A percentile compares a stretch with the other conserved stretches of the same genome.
Evolutionary conservation across 306 rosid genomes (phyloP).

Genomic region (Quercus wislizeni): DNA sequence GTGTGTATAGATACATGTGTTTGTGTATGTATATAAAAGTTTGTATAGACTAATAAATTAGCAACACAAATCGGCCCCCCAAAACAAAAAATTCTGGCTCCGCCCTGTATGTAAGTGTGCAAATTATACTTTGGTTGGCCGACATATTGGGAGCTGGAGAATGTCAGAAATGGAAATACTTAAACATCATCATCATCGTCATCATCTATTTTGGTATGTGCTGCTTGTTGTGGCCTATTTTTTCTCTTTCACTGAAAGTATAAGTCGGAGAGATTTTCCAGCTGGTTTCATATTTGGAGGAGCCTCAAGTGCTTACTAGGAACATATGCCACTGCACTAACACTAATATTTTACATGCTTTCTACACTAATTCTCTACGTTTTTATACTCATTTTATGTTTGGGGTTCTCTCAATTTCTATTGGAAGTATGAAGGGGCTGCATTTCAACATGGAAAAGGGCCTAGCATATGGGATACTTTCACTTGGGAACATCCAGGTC

Average conservation of each 20-base stretch:
- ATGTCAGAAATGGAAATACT: no score
- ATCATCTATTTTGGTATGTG: background rate
- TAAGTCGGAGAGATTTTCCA: constrained; percentile 8
- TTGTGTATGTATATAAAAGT: no score
- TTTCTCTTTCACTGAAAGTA: background rate
- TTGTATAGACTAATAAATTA: no score
- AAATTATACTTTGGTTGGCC: no score
- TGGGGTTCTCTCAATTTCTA: background rate
- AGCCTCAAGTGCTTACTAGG: constrained; percentile 22
- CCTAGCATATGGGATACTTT: constrained; percentile 25
- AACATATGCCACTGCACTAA: background rate
- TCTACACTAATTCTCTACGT: no score
- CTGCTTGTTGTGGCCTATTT: background rate
- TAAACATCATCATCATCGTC: no score
- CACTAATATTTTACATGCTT: background rate
- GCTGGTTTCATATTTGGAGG: constrained; percentile 10
- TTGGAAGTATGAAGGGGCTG: constrained; percentile 28
- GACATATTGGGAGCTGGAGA: no score
- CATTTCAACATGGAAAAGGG: constrained; percentile 20
- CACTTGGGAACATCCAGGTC: constrained; percentile 1
- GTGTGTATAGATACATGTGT: no score
- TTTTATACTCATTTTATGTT: no score
- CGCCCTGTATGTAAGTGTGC: no score
- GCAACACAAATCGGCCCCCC: no score
- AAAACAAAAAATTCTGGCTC: no score